phyloP scores from a whole-genome alignment of 805 yeast species.

The Starmera caribaea region DNA sequence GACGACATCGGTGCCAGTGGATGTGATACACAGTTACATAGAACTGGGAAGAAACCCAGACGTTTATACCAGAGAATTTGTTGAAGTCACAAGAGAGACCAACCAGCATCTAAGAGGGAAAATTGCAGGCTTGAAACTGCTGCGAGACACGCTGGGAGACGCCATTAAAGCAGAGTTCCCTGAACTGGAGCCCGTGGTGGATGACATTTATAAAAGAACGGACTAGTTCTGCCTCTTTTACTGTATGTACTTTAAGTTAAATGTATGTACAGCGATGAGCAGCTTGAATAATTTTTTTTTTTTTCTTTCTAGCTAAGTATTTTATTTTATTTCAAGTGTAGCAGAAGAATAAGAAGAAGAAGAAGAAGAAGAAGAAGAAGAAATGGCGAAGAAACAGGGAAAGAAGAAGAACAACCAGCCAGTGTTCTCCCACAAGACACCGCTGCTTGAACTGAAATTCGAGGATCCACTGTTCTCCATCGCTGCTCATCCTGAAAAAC shows the following conservation, averaged over 20 bases:
- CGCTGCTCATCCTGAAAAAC: conserved; percentile 69
- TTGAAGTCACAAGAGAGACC: conserved; percentile 83
- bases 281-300: no score
- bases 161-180: conserved; percentile 75
- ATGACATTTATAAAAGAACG: conserved; percentile 43
- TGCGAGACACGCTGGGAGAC: conserved; percentile 57
- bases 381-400: conserved; percentile 8
- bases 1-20: conserved; percentile 57
- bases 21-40: conserved; percentile 71
- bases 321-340: no score
- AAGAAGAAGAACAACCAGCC: conserved; percentile 9
- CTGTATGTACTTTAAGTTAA: no score
- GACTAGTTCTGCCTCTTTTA: conserved; percentile 1
- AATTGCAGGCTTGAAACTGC: conserved; percentile 53
- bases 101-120: conserved; percentile 86
- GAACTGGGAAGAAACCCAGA: conserved; percentile 98
- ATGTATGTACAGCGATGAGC: no score
- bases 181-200: conserved; percentile 49
- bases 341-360: no score
- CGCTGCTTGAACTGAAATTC: conserved; percentile 27
- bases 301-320: no score
- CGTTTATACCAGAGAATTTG: conserved; percentile 92
- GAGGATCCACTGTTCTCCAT: conserved; percentile 65
- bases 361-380: no score
- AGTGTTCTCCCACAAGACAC: conserved; percentile 15